Base-by-base conservation (phyloP, 345 rosid genomes). In the Gynandropsis gynandra region DNA sequence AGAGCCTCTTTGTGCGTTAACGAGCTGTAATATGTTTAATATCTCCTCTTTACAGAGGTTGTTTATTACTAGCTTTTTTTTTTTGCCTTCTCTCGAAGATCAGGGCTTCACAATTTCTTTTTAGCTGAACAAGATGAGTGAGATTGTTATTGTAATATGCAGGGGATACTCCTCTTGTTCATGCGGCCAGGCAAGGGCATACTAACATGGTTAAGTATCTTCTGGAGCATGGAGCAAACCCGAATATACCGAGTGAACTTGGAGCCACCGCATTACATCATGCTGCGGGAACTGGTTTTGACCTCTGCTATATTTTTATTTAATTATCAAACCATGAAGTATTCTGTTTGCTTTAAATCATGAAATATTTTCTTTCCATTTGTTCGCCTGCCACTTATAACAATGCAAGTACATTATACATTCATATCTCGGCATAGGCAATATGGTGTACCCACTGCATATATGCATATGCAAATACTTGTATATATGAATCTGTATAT, bases 161-260 rank as follows among this genome's bases (percentile, higher is more conserved):
- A 87, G 98, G 95, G 15, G 98, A 90, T 42, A 87, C 98, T 74
- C 83, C 96, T 37, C 87, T 90, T 53, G 49, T 87, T 67, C 96
- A 87, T 73, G 98, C 93, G 73, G 92, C 92, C 18, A 77, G 92
- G 37, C 95, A 77, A 74, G 98, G 96, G 37, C 92, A 87, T 69
- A 73, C 80, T 21, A 76, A 39, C 34, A 82, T 95, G 18, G 77
- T 79, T 10, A 84, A 76, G 61, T 90, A 87, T 72, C 85, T 90
- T 32, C 64, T 84, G 27, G 95, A 82, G 49, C 85, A 58, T 17
- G 92, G 89, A 62, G 96, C 98, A 1, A 61, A 79, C 62, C 82
- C 92, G 27, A 56, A 68, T 35, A 79, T 84, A 27, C 66, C 95
- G 7, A 87, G 96, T 72, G 81, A 87, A 12, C 65, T 84, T 59